Evolutionary conservation across 208 protist species (phyloP).

Genomic region (Leishmania tarentolae): DNA sequence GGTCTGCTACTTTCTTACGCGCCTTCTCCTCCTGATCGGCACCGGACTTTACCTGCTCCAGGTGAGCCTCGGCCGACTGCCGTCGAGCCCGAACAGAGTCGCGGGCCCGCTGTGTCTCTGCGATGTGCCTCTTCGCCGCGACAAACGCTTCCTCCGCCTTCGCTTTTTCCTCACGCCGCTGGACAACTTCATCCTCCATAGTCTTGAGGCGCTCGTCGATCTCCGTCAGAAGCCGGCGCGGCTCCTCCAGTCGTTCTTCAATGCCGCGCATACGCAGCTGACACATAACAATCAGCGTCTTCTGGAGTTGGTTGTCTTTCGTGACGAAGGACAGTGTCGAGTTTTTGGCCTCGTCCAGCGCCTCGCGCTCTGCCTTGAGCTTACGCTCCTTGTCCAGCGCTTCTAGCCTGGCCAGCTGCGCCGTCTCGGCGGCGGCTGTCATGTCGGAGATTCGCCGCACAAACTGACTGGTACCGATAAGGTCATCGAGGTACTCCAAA

Average conservation of each 20-base stretch:
- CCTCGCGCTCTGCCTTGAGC: slow-evolving; percentile 94
- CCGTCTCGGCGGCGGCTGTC: slow-evolving; percentile 80
- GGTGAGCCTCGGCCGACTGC: slow-evolving; percentile 65
- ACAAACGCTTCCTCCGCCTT: slow-evolving; percentile 54
- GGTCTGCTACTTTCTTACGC: slow-evolving; percentile 72
- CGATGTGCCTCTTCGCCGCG: slow-evolving; percentile 68
- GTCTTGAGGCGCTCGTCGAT: slow-evolving; percentile 67
- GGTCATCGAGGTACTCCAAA: slow-evolving; percentile 99
- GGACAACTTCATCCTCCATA: slow-evolving; percentile 60
- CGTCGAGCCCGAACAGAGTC: slow-evolving; percentile 65
- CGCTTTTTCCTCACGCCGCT: slow-evolving; percentile 40
- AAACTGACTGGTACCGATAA: slow-evolving; percentile 97
- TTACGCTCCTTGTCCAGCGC: slow-evolving; percentile 94
- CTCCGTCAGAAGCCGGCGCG: slow-evolving; percentile 58
- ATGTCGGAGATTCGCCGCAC: slow-evolving; percentile 92
- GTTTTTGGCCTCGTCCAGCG: slow-evolving; percentile 93
- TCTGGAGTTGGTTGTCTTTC: slow-evolving; percentile 93
- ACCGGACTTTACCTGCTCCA: slow-evolving; percentile 77
- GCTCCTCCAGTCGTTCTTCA: slow-evolving; percentile 79
- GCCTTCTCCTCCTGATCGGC: slow-evolving; percentile 66
- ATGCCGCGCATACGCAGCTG: slow-evolving; percentile 87
- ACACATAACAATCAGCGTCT: slow-evolving; percentile 90
- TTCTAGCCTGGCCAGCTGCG: slow-evolving; percentile 93
- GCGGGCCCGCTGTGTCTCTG: slow-evolving; percentile 54
- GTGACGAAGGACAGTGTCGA: slow-evolving; percentile 94